Percentiles rank a stretch among this genome's conserved stretches.
Conservation (phyloP, 768 basidiomycete genomes). For the Mycena sanguinolenta region DNA sequence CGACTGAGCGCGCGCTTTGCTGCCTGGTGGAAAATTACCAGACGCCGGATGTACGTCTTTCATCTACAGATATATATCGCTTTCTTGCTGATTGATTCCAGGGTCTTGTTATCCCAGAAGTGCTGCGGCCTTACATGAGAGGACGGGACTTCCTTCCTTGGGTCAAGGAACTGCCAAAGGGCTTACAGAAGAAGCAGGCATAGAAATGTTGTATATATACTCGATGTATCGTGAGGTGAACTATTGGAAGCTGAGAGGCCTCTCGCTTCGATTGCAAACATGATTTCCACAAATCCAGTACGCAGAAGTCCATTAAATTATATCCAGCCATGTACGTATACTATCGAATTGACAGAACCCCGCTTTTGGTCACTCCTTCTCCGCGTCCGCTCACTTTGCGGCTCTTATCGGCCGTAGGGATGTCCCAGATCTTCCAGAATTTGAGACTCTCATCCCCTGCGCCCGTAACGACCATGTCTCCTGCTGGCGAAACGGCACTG, state of each 20-base stretch:
- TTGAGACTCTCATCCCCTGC: conserved; percentile 97
- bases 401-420: conserved; percentile 60
- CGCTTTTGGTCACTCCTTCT: conserved; percentile 59
- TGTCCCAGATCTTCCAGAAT: conserved; percentile 93
- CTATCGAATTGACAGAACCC: conserved; percentile 62
- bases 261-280: no score
- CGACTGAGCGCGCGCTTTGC: conserved; percentile 96
- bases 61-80: conserved; percentile 9
- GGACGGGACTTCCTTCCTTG: conserved; percentile 92
- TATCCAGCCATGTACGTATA: not conserved
- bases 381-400: conserved; percentile 61
- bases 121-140: conserved; percentile 94
- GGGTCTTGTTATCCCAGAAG: conserved; percentile 93
- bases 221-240: no score
- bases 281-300: no score
- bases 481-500: conserved; percentile 87
- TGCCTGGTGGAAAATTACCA: conserved; percentile 99
- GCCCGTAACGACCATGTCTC: conserved; percentile 92
- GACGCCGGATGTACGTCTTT: conserved; percentile 83
- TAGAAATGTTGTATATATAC: conserved; percentile 34
- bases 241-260: no score
- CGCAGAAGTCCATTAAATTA: not conserved
- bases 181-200: conserved; percentile 77
- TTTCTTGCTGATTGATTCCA: conserved; percentile 47
- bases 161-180: conserved; percentile 86